Evolutionary conservation across 768 basidiomycete species (phyloP), one percentile per base, ranked within the genome.

Genomic region (Russula vinacea): DNA sequence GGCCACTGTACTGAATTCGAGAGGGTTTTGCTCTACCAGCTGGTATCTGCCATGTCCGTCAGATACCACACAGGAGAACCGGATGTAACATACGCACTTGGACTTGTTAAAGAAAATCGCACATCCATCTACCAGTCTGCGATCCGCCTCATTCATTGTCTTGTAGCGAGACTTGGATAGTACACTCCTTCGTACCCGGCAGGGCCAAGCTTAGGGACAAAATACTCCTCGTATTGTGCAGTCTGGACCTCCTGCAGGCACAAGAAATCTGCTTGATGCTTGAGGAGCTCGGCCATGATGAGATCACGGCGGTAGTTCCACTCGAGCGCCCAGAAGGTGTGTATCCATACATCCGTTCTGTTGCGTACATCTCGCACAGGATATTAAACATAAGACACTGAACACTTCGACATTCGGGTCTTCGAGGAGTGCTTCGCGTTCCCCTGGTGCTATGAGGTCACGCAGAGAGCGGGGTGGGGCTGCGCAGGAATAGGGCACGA

Each of bases 201-300:
- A 51, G 81, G 79, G 60, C 79, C 78, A 44, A 98, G 79, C 66
- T 86, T 80, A 71, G 86, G 86, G 64, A 83, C 76, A 75, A 99
- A 95, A 75, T 86, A 97, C 51, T 94, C 93, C 76, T 95, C 90
- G 74, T 89, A 99, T 74, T 93, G 90, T 33, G 88, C 87, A 64
- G 86, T 89, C 71, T 96, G 95, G 67, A 98, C 91, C 76, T 99
- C 97, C 74, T 98, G 96, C 64, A 99, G 76, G 73, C 97, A 98
- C 57, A 98, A 73, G 69, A 99, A 88, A 75, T 99, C 97, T 60
- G 91, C 83, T 45, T 89, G 83, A 67, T 90, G 86, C 68, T 83
- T 83, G 74, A 87, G 80, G 55, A 98, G 79, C 77, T 99, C 95
- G 40, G 86, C 82, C 68, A 97, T 73, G 67, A 99, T 93, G 62